Percentiles rank a stretch among this genome's conserved stretches.
phyloP scores from a whole-genome alignment of 2,329 filamentous ascomycete species.

The Blastomyces gilchristii region DNA sequence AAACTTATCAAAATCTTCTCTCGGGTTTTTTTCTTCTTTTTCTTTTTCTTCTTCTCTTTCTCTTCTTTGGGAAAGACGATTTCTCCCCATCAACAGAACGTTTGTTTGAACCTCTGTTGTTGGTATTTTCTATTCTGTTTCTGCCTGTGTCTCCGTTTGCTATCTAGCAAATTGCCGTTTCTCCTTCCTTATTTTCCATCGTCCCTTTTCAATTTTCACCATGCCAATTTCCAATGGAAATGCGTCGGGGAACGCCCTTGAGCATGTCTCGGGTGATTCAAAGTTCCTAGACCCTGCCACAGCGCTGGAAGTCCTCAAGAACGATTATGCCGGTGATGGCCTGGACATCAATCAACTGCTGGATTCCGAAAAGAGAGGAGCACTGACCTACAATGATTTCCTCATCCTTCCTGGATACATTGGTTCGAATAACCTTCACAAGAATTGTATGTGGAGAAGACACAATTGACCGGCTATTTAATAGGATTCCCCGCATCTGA shows the following conservation, averaged over 20 bases:
- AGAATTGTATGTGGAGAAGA: neutral
- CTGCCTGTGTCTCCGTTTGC: slow-evolving; percentile 18
- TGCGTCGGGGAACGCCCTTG: slow-evolving; percentile 42
- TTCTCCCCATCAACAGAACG: slow-evolving; percentile 51
- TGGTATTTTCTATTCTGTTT: slow-evolving; percentile 26
- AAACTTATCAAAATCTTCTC: slow-evolving; percentile 1
- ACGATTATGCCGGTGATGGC: slow-evolving; percentile 74
- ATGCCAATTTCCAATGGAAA: slow-evolving; percentile 67
- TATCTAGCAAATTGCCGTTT: slow-evolving; percentile 21
- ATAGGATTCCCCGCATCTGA: slow-evolving; percentile 79
- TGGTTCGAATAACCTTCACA: slow-evolving; percentile 41
- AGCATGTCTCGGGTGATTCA: slow-evolving; percentile 36
- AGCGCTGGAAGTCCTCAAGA: slow-evolving; percentile 68
- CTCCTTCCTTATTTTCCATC: slow-evolving; percentile 22
- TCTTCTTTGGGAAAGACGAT: slow-evolving; percentile 47
- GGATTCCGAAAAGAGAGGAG: slow-evolving; percentile 83
- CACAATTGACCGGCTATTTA: slow-evolving; percentile 3
- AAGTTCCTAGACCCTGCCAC: slow-evolving; percentile 61
- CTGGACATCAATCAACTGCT: slow-evolving; percentile 78
- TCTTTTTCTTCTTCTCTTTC: slow-evolving; percentile 35
- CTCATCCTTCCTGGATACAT: slow-evolving; percentile 94
- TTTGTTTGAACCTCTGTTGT: slow-evolving; percentile 35
- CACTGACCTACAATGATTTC: slow-evolving; percentile 98
- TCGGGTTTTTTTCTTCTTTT: slow-evolving; percentile 10
- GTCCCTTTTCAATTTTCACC: slow-evolving; percentile 30